Base-by-base conservation (phyloP, 2,329 filamentous ascomycete species). In the Hyphodiscus sp. region DNA sequence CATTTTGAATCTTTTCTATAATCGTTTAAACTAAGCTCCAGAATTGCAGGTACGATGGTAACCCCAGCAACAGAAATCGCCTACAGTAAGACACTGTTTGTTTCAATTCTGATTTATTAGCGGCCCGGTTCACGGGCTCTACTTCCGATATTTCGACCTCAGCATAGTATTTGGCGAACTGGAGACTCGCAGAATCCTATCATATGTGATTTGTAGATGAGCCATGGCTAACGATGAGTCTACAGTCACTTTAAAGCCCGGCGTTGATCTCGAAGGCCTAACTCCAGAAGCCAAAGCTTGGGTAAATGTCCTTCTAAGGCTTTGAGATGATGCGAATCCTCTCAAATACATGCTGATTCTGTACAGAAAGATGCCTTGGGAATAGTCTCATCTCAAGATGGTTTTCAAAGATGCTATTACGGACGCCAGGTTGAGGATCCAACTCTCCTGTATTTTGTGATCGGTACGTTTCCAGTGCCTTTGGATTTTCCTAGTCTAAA, bases 391-490 rank as follows among this genome's bases (percentile, higher is more conserved):
- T 53, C 59, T 19, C 68, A 71, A 51, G 55, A 66, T n/a, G 74
- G 75, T 10, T 66, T 63, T 52, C 66, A 67, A 46, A 51, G 63
- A 2, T 47, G 69, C 1, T 66, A 62, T 52, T 74, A 67, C 59
- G 74, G 74, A 29, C 59, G 49, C 1, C 60, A 67, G 57, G 50
- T 74, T 19, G 75, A 78, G 61, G 62, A 67, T 11, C 69, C 69
- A 19, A 61, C 68, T 5, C 55, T 63, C 2, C 53, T 71, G 0
- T 65, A 73, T 44, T 52, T 76, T 52, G 61, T 70, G 29, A 65
- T 76, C 50, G 68, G 75, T 76, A 62, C 30, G 67, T 63, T 1
- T 20, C 20, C 30, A 13, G 19, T n/a, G 3, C 23, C 45, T 29
- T 33, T 5, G 16, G 41, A 13, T 51, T 23, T 47, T 20, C 20